Evolutionary conservation across 257 asterid species (phyloP), one percentile per base, ranked within the genome.

Genomic region (Capsicum chinense): DNA sequence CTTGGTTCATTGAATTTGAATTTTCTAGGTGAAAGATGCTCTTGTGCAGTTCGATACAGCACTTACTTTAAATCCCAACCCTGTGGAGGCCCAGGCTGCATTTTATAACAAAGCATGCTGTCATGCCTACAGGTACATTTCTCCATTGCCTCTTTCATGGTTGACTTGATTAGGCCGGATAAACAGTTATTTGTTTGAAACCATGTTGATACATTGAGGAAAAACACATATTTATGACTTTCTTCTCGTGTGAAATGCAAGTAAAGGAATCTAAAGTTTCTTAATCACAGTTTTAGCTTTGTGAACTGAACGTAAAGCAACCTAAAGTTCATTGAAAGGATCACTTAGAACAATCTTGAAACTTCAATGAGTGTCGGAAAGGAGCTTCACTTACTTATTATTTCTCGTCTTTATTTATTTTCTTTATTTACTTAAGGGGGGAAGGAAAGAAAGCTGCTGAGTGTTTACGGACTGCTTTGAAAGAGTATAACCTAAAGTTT

Each of bases 21-120:
- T 26, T n/a, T 73, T 89, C 58, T 93, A 96, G 99, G 97, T 96
- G 80, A 94, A 92, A 83, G 99, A 96, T 90, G 99, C 99, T 83
- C 93, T 96, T 11, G 88, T 17, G 16, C 95, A 91, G 89, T 96
- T 96, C 85, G 99, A 96, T 50, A 88, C 90, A 21, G 99, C 99
- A 80, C 98, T 96, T 84, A 87, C 99, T 76, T 89, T 96, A 89
- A 83, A 92, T 85, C 98, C 99, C 14, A 96, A 90, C 74, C 89
- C 93, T 2, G 54, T 58, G 84, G 99, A 94, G 85, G 91, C 98
- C 83, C 98, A 94, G 88, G 99, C 99, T 83, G 99, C 99, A 66
- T 87, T 94, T 81, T 96, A 93, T 88, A 96, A 96, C 91, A 96
- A 96, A 88, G 98, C 99, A 78, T 94, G 99, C 83, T 96, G 99